Evolutionary conservation across 2,329 filamentous ascomycete genomes (phyloP), one percentile per base, ranked within the genome.

Genomic region (Chrysosporium queenslandicum): DNA sequence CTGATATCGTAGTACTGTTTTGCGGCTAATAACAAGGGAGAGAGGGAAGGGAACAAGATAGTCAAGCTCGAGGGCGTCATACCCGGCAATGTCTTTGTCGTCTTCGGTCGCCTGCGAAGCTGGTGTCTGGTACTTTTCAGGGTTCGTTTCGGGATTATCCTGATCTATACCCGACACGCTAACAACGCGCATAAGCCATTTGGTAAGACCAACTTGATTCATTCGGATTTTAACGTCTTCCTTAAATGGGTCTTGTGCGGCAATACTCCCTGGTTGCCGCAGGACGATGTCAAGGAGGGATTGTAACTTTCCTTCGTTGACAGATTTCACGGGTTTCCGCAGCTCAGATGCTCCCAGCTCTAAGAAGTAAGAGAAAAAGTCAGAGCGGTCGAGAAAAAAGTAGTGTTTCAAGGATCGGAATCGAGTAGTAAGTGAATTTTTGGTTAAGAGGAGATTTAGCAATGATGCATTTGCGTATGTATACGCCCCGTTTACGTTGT

Each of bases 331-430:
- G 29, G 86, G 85, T 66, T 96, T 96, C 62, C 87, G 86, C 54
- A 98, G 77, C 69, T 98, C 92, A 1, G 89, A 90, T 27, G 86
- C 78, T 51, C 88, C 83, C 18, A 98, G 81, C 65, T 98, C 92
- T 55, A 98, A 82, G 67, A 98, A 98, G 69, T 97, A 94, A 2
- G 89, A 89, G 69, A 98, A 97, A 73, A 95, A 98, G 67, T 98
- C 92, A 30, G 92, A 96, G 7, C 90, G 86, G 61, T 97, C 91
- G 56, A 98, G 82, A 75, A 98, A 98, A 74, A 97, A 98, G 73
- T 98, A 98, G 69, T 98, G 92, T 67, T 98, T 98, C 36, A 98
- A 75, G 12, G 91, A 97, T 42, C 85, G 82, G 53, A 98, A 77
- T 34, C 92, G 81, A 25, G 87, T 85, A 0, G 91, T 90, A 4